Evolutionary conservation across 1,139 yeast species (phyloP).

Genomic region (Nakaseomyces uthaithaninus): DNA sequence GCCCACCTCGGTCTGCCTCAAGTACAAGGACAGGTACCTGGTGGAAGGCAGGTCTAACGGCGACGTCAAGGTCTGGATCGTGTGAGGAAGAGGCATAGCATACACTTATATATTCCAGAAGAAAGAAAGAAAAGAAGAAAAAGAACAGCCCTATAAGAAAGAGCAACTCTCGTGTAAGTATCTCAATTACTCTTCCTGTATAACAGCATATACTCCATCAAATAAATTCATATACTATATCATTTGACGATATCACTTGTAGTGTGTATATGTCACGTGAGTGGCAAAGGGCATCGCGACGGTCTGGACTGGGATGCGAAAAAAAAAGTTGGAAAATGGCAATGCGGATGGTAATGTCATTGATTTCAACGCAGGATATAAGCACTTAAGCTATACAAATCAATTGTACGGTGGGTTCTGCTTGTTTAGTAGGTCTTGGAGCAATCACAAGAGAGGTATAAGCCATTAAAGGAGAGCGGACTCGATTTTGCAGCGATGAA

Average conservation of each 20-base stretch:
- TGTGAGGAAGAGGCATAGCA: not conserved
- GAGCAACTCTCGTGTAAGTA: too few relatives aligned
- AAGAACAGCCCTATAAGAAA: too few relatives aligned
- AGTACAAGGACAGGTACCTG: conserved; percentile 52
- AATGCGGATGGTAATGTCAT: too few relatives aligned
- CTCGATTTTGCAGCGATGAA: conserved; percentile 44
- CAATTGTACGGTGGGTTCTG: too few relatives aligned
- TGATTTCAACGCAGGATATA: too few relatives aligned
- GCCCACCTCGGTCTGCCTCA: conserved; percentile 26
- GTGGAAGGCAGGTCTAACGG: conserved; percentile 58
- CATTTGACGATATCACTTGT: too few relatives aligned
- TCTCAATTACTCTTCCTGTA: too few relatives aligned
- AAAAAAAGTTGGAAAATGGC: not conserved
- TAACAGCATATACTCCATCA: too few relatives aligned
- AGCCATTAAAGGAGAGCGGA: conserved; percentile 6
- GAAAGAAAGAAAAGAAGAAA: not conserved
- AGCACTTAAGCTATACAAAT: too few relatives aligned
- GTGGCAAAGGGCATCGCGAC: not conserved
- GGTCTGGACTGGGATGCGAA: too few relatives aligned
- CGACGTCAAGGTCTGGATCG: conserved; percentile 37
- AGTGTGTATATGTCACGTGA: not conserved
- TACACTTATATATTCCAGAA: not conserved
- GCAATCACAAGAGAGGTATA: too few relatives aligned
- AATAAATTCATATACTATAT: too few relatives aligned
- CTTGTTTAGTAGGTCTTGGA: not conserved